Base-by-base conservation (phyloP, 192 early-diverging fungal genomes). In the Haplosporangium gracile region DNA sequence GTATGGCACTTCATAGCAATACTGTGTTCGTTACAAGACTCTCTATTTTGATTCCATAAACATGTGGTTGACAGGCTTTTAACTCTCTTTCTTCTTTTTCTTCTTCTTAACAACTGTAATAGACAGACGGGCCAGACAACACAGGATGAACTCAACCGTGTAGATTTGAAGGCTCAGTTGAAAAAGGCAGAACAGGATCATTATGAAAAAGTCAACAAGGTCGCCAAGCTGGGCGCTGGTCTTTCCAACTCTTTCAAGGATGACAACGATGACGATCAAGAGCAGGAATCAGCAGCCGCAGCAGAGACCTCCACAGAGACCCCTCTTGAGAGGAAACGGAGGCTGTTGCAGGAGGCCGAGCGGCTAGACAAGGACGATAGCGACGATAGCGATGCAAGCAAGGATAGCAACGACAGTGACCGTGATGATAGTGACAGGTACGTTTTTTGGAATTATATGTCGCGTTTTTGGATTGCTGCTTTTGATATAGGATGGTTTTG, bases 81-180 rank as follows among this genome's bases (percentile, higher is more conserved):
- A 16, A n/a, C 74, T 69, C 18, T 4, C 36, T n/a, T 77, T 42
- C 55, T 38, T 69, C 47, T 81, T 55, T 26, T 69, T 70, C n/a
- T n/a, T 49, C 72, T 63, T 63, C 38, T 9, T 47, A 8, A 15
- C 13, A 47, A 68, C 22, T 11, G 26, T 7, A 49, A 79, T 78
- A 93, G 93, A 83, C 91, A 93, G 80, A 90, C 91, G 8, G 95
- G 94, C 0, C 95, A 95, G 79, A 90, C 92, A n/a, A 88, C 83
- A 60, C 84, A 83, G 24, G 88, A 88, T 63, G 95, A 93, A 63
- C 87, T 94, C 68, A 92, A 91, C 24, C 81, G 89, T 9, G 82
- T 91, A 32, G 93, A 95, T 68, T 90, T 97, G 57, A 92, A 92
- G 78, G 88, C 88, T 70, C 93, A 96, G 85, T 88, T 97, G 2